These are phyloP conservation scores for Primulina tabacum DNA, from an alignment of 257 asterid species.

Conservation along the genomic window DNA sequence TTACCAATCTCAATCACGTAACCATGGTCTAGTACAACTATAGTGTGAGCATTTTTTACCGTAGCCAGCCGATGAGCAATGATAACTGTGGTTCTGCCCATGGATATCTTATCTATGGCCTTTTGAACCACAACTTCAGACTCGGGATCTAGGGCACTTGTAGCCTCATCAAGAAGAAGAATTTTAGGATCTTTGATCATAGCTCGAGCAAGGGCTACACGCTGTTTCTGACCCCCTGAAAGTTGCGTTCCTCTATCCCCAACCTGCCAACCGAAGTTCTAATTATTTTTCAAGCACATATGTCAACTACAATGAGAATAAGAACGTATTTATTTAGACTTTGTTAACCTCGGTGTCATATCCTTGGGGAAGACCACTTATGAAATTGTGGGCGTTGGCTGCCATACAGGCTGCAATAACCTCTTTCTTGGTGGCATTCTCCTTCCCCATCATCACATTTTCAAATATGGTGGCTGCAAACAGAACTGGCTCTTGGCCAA, in stretches of 20 bases:
- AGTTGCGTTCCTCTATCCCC: slow-evolving; percentile 79
- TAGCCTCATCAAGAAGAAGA: slow-evolving; percentile 82
- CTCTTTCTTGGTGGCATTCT: slow-evolving; percentile 66
- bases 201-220: slow-evolving; percentile 83
- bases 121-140: slow-evolving; percentile 65
- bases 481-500: slow-evolving; percentile 84
- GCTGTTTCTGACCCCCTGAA: slow-evolving; percentile 87
- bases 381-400: slow-evolving; percentile 69
- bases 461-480: slow-evolving; percentile 70
- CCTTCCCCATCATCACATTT: slow-evolving; percentile 77
- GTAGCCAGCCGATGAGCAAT: slow-evolving; percentile 85
- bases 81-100: slow-evolving; percentile 60
- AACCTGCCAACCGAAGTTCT: slow-evolving; percentile 40
- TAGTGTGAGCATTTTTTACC: slow-evolving; percentile 60
- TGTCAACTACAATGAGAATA: not conserved
- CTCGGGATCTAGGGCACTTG: slow-evolving; percentile 78
- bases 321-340: not conserved
- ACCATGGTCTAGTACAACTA: slow-evolving; percentile 65
- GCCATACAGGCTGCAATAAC: slow-evolving; percentile 62
- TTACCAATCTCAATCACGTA: slow-evolving; percentile 64
- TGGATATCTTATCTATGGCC: slow-evolving; percentile 72
- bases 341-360: slow-evolving; percentile 63
- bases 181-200: slow-evolving; percentile 69
- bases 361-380: slow-evolving; percentile 63
- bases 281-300: not conserved